Evolutionary conservation across 192 early-diverging fungal genomes (phyloP), one percentile per base, ranked within the genome.

Genomic region (Backusella tarrabulga): DNA sequence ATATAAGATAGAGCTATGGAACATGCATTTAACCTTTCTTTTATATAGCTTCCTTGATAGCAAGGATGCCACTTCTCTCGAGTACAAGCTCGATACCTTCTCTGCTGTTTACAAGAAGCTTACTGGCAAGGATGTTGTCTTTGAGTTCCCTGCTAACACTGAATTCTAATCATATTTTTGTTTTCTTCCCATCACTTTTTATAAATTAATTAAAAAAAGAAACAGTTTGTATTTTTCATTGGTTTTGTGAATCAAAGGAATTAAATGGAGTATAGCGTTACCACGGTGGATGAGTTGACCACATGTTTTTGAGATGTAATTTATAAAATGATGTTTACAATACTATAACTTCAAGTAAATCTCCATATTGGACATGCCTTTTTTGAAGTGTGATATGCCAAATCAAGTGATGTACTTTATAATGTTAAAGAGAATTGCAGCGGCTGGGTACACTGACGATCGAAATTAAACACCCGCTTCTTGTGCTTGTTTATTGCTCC

Each of bases 61-160:
- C 79, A 99, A 99, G 94, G 98, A 99, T 85, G 92, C 95, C 77
- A 99, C 97, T 85, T 92, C 92, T 76, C 87, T 98, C 69, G 96
- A 98, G 88, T 98, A 98, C 95, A 98, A 98, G 93, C 92, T 99
- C 41, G 94, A 97, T 87, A 97, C 97, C 76, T 99, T 98, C 91
- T 91, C 94, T 77, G 88, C 96, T 73, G 93, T 97, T 73, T 97
- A 97, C 96, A 92, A 92, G 88, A 93, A 93, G 82, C 87, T 98
- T 74, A 98, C 98, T 77, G 95, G 95, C 86, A 99, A 99, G 93
- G 95, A 99, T 75, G 97, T 99, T 83, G 91, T 93, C 77, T 99
- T 99, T 84, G 96, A 98, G 90, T 99, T 99, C 94, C 93, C 90
- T 76, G 89, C 87, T 50, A 80, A 77, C 66, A 73, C 76, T 14